Conservation (phyloP, 495 filamentous ascomycete species). For the Penicillium subrubescens region DNA sequence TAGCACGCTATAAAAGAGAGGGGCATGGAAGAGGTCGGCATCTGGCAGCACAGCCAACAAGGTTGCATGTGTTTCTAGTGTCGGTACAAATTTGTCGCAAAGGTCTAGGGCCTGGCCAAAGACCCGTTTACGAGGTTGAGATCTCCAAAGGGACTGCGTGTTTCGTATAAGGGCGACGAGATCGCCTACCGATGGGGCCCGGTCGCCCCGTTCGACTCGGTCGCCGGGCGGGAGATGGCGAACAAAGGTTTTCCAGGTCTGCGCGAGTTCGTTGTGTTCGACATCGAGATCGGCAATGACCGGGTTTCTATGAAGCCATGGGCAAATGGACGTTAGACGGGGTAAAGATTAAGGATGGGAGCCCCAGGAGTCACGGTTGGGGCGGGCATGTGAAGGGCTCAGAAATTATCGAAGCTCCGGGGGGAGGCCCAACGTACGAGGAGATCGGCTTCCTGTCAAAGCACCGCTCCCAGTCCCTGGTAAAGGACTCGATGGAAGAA, state of each 20-base stretch:
- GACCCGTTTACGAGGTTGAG: conserved; percentile 32
- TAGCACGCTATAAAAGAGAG: conserved; percentile 48
- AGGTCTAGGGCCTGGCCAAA: conserved; percentile 34
- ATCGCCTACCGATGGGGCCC: conserved; percentile 37
- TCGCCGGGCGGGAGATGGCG: conserved; percentile 36
- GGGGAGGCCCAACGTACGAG: conserved; percentile 16
- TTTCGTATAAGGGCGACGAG: conserved; percentile 34
- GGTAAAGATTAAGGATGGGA: not conserved
- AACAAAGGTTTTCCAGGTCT: conserved; percentile 47
- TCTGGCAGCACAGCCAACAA: conserved; percentile 42
- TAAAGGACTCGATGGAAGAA: conserved; percentile 11
- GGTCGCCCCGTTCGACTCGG: conserved; percentile 37
- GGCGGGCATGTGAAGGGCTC: not conserved
- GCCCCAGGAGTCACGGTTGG: not conserved
- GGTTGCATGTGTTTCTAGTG: conserved; percentile 39
- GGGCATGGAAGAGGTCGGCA: conserved; percentile 36
- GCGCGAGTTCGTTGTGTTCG: conserved; percentile 47
- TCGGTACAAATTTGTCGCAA: conserved; percentile 40
- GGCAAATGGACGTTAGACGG: conserved; percentile 6
- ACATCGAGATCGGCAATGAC: conserved; percentile 46
- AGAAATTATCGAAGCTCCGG: not conserved
- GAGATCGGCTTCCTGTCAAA: conserved; percentile 32
- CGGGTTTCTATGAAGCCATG: conserved; percentile 27
- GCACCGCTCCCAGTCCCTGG: conserved; percentile 23
- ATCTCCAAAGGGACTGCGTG: conserved; percentile 36